These are phyloP conservation scores for Colletotrichum falcatum DNA, from an alignment of 2,329 filamentous ascomycete species.

Conservation along the genomic window DNA sequence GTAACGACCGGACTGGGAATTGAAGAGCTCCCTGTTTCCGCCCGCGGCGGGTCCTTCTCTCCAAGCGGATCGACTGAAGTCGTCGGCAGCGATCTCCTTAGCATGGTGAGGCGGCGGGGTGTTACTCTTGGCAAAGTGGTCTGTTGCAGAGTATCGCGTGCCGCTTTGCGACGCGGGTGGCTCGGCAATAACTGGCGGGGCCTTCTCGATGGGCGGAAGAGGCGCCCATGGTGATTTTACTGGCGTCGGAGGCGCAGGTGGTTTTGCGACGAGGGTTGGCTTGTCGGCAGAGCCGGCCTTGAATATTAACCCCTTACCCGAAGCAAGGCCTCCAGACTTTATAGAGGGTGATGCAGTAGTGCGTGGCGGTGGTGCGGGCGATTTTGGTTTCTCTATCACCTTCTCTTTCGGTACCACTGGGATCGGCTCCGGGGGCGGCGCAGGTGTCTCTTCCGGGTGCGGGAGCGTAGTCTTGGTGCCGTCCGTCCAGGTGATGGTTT, in stretches of 20 bases:
- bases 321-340: constrained; percentile 60
- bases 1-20: constrained; percentile 94
- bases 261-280: constrained; percentile 79
- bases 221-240: constrained; percentile 93
- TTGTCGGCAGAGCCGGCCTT: constrained; percentile 76
- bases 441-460: constrained; percentile 64
- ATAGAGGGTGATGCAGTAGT: constrained; percentile 54
- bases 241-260: constrained; percentile 73
- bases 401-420: constrained; percentile 48
- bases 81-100: constrained; percentile 92
- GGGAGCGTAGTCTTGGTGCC: constrained; percentile 85
- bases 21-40: constrained; percentile 83
- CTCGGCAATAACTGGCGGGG: constrained; percentile 76
- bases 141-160: constrained; percentile 43
- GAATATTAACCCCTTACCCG: constrained; percentile 72
- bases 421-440: constrained; percentile 46
- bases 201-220: constrained; percentile 86
- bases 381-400: constrained; percentile 58
- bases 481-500: constrained; percentile 89
- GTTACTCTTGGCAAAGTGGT: constrained; percentile 62
- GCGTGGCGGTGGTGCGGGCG: constrained; percentile 52
- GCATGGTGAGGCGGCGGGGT: constrained; percentile 62
- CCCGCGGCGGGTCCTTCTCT: constrained; percentile 73
- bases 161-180: constrained; percentile 50
- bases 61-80: constrained; percentile 88